Base-by-base conservation (phyloP, 768 basidiomycete species). In the Cystobasidium tubakii region DNA sequence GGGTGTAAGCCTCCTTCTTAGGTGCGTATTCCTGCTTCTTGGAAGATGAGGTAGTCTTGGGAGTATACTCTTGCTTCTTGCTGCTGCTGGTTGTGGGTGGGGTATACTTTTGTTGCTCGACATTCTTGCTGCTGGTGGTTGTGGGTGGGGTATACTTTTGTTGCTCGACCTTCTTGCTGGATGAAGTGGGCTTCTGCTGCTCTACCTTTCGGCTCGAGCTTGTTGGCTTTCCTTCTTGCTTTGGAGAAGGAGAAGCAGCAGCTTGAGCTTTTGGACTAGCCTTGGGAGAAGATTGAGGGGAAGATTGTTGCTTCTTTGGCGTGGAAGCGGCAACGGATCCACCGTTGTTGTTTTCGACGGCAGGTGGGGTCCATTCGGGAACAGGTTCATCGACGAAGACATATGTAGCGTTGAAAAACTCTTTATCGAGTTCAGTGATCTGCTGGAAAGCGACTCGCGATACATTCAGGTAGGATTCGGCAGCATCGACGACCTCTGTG, bases 41-140 rank as follows among this genome's bases (percentile, higher is more conserved):
- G n/a, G 50, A 55, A 27, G 69, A 60, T 6, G 57, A 71, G 69
- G 69, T 27, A 57, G 69, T 57, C 50, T 39, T 71, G 33, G 69
- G 33, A 23, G 69, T 46, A 10, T 60, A 42, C 17, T 71, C 69
- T 15, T 54, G 7, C 31, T 71, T 44, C n/a, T 60, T 71, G 55
- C 46, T n/a, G 29, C 46, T 60, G 3, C 54, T 33, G 15, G 50
- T 23, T 4, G 69, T 36, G 25, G 12, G 9, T 6, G 63, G 63
- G 15, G 63, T 65, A 17, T 43, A 65, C 63, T 39, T 39, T 39
- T 39, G 39, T 39, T 39, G 39, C 39, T 65, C 63, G 63, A 29
- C 63, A 7, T 65, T 36, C 36, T 65, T 39, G 33, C 21, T 39
- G 29, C 46, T 60, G 3, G 69, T 33, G 15, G 50, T 23, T 4